Base-by-base conservation (phyloP, 257 asterid species). In the Fraxinus americana region DNA sequence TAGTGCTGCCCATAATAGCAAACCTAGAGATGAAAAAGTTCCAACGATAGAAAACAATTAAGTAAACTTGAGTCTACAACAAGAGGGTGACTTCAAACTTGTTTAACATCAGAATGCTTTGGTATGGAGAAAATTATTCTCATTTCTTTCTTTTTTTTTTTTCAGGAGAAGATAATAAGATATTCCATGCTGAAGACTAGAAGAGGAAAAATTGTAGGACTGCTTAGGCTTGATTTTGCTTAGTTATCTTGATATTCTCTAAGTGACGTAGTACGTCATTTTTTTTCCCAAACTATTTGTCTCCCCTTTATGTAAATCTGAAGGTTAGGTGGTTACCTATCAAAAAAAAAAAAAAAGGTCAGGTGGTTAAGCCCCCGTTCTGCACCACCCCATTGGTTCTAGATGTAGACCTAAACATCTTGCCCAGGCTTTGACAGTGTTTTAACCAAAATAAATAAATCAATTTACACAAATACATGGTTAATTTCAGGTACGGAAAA, bases 1-100 rank as follows among this genome's bases (percentile, higher is more conserved):
- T 96, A 96, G 86, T 96, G 99, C 85, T 93, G 97, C 76, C 99
- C 98, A 67, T 93, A 93, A 82, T 92, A 88, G 87, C 91, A 88
- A 72, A 88, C 91, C 91, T 88, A 73, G 32, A 48, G 21, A n/a
- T 16, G 36, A 50, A 61, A 25, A 34, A 45, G 23, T 72, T 72
- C 32, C 32, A 74, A 35, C 14, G 27, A 72, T 11, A 71, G 63
- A 43, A 13, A 29, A 32, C n/a, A 71, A 25, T 21, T 16, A 48
- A 41, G 66, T 72, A 72, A 71, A 43, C 5, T 48, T 72, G 41
- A 6, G 50, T 69, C 45, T 19, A 14, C 52, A 69, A 45, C 66
- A 9, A 59, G 67, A 21, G 67, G 25, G 30, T 59, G 32, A 21
- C 27, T 59, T 8, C 67, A n/a, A 59, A 74, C 79, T 45, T 79